Percentiles rank a stretch among this genome's conserved stretches.
Conservation (phyloP, 75 land plant genomes). For the Cunninghamia lanceolata region DNA sequence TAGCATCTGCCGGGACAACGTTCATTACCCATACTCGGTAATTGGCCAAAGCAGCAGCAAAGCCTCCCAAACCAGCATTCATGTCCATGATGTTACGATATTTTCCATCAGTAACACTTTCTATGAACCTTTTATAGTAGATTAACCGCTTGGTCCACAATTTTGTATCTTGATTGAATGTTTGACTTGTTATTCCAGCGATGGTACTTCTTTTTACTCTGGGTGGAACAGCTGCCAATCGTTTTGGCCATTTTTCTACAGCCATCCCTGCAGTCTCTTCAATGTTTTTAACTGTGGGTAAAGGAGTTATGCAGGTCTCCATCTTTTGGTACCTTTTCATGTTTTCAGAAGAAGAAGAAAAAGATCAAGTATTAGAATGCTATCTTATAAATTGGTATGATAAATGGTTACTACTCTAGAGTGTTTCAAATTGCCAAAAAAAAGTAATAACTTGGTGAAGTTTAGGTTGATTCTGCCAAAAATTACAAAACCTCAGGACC, state of each 20-base stretch:
- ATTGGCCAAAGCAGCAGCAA: constrained; percentile 65
- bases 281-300: constrained; percentile 25
- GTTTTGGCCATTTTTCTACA: constrained; percentile 69
- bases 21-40: constrained; percentile 85
- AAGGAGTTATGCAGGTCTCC: constrained; percentile 50
- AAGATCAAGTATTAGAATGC: constrained; percentile 26
- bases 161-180: constrained; percentile 46
- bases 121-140: constrained; percentile 50
- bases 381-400: background rate
- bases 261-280: constrained; percentile 60
- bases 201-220: constrained; percentile 46
- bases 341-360: background rate
- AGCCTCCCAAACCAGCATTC: constrained; percentile 81
- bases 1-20: constrained; percentile 56
- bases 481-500: background rate
- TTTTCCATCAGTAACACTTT: constrained; percentile 32
- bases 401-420: constrained; percentile 12
- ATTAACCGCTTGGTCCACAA: constrained; percentile 65
- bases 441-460: constrained; percentile 17
- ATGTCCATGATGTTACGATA: constrained; percentile 82
- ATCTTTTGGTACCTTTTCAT: constrained; percentile 39
- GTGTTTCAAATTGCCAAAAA: constrained; percentile 14
- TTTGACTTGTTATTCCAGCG: constrained; percentile 46
- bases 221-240: constrained; percentile 72
- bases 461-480: background rate